phyloP scores from a whole-genome alignment of 2,329 filamentous ascomycete species.

The Furcasterigmium furcatum region DNA sequence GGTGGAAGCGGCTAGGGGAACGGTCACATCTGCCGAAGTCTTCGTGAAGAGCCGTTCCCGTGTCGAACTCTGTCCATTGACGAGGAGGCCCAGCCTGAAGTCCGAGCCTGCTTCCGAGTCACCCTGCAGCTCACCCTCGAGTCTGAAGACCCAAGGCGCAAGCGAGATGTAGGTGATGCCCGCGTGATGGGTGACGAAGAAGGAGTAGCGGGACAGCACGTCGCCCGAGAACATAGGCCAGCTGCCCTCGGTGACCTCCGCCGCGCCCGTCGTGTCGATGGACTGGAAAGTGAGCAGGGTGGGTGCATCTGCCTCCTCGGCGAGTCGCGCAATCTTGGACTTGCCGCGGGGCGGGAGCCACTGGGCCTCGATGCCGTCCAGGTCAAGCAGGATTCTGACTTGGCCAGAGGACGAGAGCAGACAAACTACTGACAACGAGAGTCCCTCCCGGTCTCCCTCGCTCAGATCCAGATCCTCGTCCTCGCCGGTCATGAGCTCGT shows the following conservation, averaged over 20 bases:
- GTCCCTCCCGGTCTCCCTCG: conserved; percentile 53
- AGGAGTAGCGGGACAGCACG: conserved; percentile 58
- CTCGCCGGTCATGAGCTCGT: conserved; percentile 61
- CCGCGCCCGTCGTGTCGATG: conserved; percentile 53
- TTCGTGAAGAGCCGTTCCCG: conserved; percentile 57
- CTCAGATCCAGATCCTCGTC: conserved; percentile 59
- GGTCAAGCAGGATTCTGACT: conserved; percentile 58
- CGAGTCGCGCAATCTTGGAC: conserved; percentile 38
- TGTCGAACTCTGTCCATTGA: conserved; percentile 52
- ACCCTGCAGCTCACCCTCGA: conserved; percentile 57
- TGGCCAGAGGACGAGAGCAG: conserved; percentile 59
- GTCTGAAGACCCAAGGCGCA: conserved; percentile 59
- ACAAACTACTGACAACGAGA: conserved; percentile 58
- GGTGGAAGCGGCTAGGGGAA: conserved; percentile 50
- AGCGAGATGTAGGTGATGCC: conserved; percentile 60
- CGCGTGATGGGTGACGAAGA: conserved; percentile 59
- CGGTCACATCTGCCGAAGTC: conserved; percentile 38
- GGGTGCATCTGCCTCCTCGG: conserved; percentile 33
- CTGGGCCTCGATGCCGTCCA: conserved; percentile 62
- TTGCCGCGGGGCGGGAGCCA: conserved; percentile 60
- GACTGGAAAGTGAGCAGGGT: conserved; percentile 59
- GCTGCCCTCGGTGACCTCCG: conserved; percentile 51
- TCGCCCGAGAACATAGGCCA: conserved; percentile 64
- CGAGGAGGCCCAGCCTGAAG: conserved; percentile 58
- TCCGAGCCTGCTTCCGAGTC: conserved; percentile 56